These are phyloP conservation scores for Colletotrichum higginsianum DNA, from an alignment of 2,329 filamentous ascomycete genomes.

Conservation along the genomic window DNA sequence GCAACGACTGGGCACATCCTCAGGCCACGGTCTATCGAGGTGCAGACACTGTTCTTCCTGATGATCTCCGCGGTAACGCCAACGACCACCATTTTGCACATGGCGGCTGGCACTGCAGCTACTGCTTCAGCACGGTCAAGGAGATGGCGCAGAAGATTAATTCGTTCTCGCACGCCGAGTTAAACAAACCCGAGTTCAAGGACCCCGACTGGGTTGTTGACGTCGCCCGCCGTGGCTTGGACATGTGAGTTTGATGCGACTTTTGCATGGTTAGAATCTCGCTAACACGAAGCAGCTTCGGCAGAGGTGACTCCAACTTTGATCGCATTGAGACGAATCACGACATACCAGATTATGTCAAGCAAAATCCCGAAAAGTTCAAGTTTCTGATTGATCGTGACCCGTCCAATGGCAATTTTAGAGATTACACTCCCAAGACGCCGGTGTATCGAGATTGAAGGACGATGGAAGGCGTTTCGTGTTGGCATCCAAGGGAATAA, in stretches of 20 bases:
- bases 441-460: neutral
- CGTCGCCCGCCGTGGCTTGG: constrained; percentile 58
- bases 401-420: constrained; percentile 55
- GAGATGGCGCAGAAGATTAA: constrained; percentile 70
- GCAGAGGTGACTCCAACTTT: constrained; percentile 40
- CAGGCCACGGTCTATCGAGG: constrained; percentile 70
- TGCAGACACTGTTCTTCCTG: constrained; percentile 65
- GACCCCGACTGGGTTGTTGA: constrained; percentile 57
- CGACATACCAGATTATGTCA: constrained; percentile 60
- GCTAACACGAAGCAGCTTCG: constrained; percentile 42
- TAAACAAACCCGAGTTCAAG: constrained; percentile 57
- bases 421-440: constrained; percentile 45
- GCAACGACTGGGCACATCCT: constrained; percentile 68
- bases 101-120: constrained; percentile 74
- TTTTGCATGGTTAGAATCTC: constrained; percentile 43
- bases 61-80: constrained; percentile 66
- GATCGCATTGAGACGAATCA: constrained; percentile 54
- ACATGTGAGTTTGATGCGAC: constrained; percentile 57
- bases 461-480: neutral
- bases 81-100: constrained; percentile 58
- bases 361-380: constrained; percentile 51
- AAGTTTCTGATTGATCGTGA: constrained; percentile 57
- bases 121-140: constrained; percentile 70
- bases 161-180: constrained; percentile 57
- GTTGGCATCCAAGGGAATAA: neutral